These are phyloP conservation scores for Pezicula rhizophila DNA, from an alignment of 2,329 filamentous ascomycete species.

Conservation along the genomic window DNA sequence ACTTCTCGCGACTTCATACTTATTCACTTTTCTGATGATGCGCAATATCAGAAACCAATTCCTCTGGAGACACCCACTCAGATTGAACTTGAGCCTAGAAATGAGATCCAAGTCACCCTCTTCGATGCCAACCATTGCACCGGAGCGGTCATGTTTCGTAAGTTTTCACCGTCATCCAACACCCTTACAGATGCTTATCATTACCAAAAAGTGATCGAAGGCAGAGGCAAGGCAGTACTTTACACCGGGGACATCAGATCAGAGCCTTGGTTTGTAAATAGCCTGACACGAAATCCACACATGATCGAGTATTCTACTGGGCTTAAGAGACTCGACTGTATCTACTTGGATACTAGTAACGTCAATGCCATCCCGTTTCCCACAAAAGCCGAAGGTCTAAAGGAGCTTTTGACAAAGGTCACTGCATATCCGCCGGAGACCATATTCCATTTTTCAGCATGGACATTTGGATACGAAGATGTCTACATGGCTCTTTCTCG, in stretches of 20 bases:
- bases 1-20: not conserved
- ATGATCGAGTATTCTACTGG: constrained; percentile 69
- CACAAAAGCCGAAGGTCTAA: constrained; percentile 67
- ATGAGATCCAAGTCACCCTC: constrained; percentile 71
- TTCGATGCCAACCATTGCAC: constrained; percentile 90
- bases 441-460: constrained; percentile 76
- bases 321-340: constrained; percentile 63
- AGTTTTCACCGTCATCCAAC: constrained; percentile 17
- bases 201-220: constrained; percentile 60
- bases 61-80: constrained; percentile 73
- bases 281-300: constrained; percentile 62
- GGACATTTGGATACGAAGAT: constrained; percentile 92
- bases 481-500: constrained; percentile 80
- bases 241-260: constrained; percentile 88
- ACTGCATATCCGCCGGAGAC: constrained; percentile 64
- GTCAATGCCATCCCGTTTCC: constrained; percentile 41
- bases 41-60: constrained; percentile 57
- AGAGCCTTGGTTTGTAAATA: constrained; percentile 80
- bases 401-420: constrained; percentile 67
- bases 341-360: constrained; percentile 89
- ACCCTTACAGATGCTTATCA: constrained; percentile 1
- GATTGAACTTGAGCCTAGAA: constrained; percentile 66
- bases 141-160: constrained; percentile 83
- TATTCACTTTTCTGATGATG: constrained; percentile 6
- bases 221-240: constrained; percentile 62